Evolutionary conservation across 169 alveolate genomes (phyloP).

Genomic region (Amoebophrya sp.): DNA sequence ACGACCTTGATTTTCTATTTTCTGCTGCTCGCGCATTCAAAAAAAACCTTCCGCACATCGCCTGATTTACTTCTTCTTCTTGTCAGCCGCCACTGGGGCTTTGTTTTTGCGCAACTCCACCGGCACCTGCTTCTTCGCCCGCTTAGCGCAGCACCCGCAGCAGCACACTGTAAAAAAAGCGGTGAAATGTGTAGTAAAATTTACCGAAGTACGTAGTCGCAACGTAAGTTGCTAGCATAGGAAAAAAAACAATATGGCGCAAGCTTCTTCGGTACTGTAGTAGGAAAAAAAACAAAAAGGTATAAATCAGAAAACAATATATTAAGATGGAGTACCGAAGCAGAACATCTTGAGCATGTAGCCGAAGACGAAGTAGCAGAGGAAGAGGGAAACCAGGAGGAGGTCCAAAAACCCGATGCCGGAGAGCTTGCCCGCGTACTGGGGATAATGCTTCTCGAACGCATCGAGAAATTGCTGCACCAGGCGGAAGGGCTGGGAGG

Average conservation of each 20-base stretch:
- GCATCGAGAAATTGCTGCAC: not conserved
- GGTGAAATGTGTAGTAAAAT: too few species aligned
- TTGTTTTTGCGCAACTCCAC: not conserved
- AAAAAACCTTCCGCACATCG: too few species aligned
- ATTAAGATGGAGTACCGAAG: not conserved
- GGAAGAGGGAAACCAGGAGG: not conserved
- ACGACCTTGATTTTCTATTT: too few species aligned
- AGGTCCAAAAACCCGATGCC: not conserved
- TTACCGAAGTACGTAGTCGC: too few species aligned
- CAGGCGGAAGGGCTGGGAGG: not conserved
- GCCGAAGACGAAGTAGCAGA: not conserved
- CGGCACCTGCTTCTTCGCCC: not conserved
- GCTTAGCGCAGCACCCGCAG: not conserved
- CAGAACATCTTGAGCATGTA: conserved; percentile 3
- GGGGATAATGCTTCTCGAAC: not conserved
- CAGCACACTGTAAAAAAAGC: conserved; percentile 10
- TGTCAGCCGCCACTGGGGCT: not conserved
- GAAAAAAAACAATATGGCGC: too few species aligned
- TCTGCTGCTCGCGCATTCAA: too few species aligned
- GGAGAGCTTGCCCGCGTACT: not conserved
- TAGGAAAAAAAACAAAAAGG: too few species aligned
- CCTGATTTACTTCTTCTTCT: not conserved
- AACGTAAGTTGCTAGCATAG: too few species aligned
- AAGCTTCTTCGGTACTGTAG: too few species aligned
- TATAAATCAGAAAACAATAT: too few species aligned